phyloP scores from a whole-genome alignment of 257 asterid species.

The Schizonepeta tenuifolia region DNA sequence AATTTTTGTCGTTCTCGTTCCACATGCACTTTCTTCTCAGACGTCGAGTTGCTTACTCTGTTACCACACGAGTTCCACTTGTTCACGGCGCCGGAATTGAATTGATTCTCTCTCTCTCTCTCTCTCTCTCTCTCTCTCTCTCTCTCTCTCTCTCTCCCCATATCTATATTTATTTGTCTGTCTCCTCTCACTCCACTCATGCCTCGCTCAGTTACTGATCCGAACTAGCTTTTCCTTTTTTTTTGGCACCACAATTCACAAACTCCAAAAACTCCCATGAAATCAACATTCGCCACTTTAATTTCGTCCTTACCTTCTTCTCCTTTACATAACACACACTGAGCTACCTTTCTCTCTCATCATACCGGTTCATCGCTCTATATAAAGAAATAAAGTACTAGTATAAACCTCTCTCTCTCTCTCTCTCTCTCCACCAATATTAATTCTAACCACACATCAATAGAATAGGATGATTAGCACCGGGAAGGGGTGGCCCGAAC shows the following conservation, averaged over 20 bases:
- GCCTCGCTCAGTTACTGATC: conserved; percentile 1
- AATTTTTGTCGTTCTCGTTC: conserved; percentile 11
- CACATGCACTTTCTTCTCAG: conserved; percentile 22
- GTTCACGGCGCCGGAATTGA: conserved; percentile 52
- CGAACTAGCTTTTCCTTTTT: neutral
- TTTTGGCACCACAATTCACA: neutral
- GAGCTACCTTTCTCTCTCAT: neutral
- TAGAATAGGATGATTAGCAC: conserved; percentile 43
- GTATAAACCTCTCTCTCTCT: neutral
- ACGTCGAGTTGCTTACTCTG: neutral
- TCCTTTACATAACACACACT: neutral
- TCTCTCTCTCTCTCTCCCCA: neutral
- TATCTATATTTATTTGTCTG: conserved; percentile 12
- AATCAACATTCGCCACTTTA: conserved; percentile 15
- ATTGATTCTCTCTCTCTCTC: neutral
- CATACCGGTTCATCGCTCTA: neutral
- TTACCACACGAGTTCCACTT: conserved; percentile 30
- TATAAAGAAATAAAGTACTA: too few species aligned
- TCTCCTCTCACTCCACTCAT: neutral
- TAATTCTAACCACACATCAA: too few species aligned
- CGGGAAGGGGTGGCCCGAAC: conserved; percentile 80
- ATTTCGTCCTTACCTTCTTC: neutral
- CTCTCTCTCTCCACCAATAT: too few species aligned
- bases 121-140: neutral
- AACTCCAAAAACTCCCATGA: neutral